Conservation (phyloP, 1,284 basidiomycete genomes). For the Afroboletus lepidellus region DNA sequence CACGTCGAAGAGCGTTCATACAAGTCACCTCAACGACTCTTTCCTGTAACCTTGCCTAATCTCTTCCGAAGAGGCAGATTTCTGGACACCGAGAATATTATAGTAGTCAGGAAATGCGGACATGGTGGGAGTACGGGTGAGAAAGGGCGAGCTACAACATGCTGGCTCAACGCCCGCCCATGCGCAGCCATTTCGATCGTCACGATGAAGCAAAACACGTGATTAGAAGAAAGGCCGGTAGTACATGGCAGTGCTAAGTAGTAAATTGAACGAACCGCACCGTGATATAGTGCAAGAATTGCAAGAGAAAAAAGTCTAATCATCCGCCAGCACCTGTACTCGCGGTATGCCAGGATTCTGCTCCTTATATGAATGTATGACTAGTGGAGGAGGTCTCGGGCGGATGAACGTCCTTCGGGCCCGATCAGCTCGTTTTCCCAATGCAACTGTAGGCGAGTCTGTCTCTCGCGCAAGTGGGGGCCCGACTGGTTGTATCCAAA, state of each 20-base stretch:
- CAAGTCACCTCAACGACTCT: constrained; percentile 66
- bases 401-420: constrained; percentile 41
- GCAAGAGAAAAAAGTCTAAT: constrained; percentile 10
- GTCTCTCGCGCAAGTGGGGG: constrained; percentile 32
- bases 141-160: constrained; percentile 8
- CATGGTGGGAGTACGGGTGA: constrained; percentile 35
- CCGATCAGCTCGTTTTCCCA: constrained; percentile 28
- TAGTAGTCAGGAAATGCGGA: constrained; percentile 79
- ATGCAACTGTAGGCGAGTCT: constrained; percentile 33
- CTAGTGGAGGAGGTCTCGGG: constrained; percentile 44
- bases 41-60: constrained; percentile 82
- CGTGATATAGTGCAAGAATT: not conserved
- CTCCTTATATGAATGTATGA: constrained; percentile 14
- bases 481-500: constrained; percentile 26
- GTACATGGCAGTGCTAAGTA: not conserved
- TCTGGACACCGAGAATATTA: constrained; percentile 55
- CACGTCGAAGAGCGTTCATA: constrained; percentile 4
- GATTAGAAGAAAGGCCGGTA: not conserved
- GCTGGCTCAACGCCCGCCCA: constrained; percentile 4
- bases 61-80: constrained; percentile 67
- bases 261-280: constrained; percentile 6
- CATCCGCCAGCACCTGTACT: constrained; percentile 22
- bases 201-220: not conserved
- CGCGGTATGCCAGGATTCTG: constrained; percentile 6
- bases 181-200: constrained; percentile 12